Base-by-base conservation (phyloP, 129 eudicot species). In the Tagetes erecta region DNA sequence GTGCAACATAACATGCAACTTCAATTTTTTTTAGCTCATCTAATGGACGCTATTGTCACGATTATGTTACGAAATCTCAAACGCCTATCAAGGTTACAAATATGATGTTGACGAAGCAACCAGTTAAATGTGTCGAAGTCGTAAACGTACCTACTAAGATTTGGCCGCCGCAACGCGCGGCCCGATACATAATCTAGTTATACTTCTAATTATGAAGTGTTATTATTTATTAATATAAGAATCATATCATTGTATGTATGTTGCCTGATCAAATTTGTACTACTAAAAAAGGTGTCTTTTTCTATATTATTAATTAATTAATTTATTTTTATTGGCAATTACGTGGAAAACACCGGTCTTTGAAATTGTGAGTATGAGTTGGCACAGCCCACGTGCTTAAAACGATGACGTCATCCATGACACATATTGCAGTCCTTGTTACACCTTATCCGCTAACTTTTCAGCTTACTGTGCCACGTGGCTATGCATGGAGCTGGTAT, bases 401-500 rank as follows among this genome's bases (percentile, higher is more conserved):
- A 37, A 8, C 1, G 59, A 40, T 76, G 85, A 71, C 78, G 78
- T 76, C 78, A 81, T 49, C 6, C 56, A 4, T 81, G 85, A 71
- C 70, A 75, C 14, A 41, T 49, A 36, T 63, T 31, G 51, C 81
- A 31, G 71, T 8, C 34, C 41, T 37, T 68, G 63, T 80, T 58
- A 67, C 80, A 67, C 76, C 84, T 80, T 80, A 80, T 80, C 80
- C 77, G 84, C 42, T 57, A 46, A 70, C 64, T 35, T 81, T 62
- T 51, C 27, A 31, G 50, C 55, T 27, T 8, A 55, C 11, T 31
- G 1, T 44, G 76, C 81, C 76, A 75, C 78, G 84, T 81, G 77
- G 73, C 76, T 5, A 2, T 57, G 60, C 62, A 35, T 47, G 10
- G 67, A 44, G 36, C 36, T 56, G 68, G 34, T 49, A 10, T 8